A percentile compares a stretch with the other conserved stretches of the same genome.
phyloP scores from a whole-genome alignment of 495 filamentous ascomycete species.

The Daldinia loculata region DNA sequence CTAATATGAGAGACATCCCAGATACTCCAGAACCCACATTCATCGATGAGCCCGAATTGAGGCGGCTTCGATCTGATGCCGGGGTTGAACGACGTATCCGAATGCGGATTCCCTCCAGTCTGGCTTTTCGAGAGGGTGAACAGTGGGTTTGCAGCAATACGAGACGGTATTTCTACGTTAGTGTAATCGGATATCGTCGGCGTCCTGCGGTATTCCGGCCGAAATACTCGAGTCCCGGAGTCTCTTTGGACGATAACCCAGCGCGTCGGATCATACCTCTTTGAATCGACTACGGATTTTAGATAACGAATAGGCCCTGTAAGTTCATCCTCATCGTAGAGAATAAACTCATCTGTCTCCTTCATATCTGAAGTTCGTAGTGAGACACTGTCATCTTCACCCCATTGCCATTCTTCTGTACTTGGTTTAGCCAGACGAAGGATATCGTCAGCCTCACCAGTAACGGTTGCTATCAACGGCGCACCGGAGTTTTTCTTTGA shows the following conservation, averaged over 20 bases:
- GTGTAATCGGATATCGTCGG: constrained; percentile 26
- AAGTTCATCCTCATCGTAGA: constrained; percentile 63
- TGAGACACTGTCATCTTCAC: constrained; percentile 46
- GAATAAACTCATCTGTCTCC: constrained; percentile 52
- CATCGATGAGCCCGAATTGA: constrained; percentile 78
- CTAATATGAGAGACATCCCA: constrained; percentile 66
- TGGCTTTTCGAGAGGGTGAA: constrained; percentile 60
- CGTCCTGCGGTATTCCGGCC: constrained; percentile 57
- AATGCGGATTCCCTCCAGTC: constrained; percentile 68
- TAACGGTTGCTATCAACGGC: constrained; percentile 56
- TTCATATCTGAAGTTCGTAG: constrained; percentile 49
- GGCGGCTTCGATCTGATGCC: constrained; percentile 62
- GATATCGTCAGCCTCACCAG: constrained; percentile 61
- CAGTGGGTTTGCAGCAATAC: constrained; percentile 69
- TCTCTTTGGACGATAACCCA: constrained; percentile 72
- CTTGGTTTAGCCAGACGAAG: constrained; percentile 58
- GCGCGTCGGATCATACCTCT: constrained; percentile 55
- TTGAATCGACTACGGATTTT: constrained; percentile 64
- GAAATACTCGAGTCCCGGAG: constrained; percentile 64
- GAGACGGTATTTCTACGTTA: constrained; percentile 49
- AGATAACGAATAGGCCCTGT: constrained; percentile 70
- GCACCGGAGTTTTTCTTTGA: constrained; percentile 28
- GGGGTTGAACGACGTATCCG: constrained; percentile 82
- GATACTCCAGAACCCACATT: constrained; percentile 75
- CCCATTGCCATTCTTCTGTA: constrained; percentile 58